Evolutionary conservation across 768 basidiomycete genomes (phyloP).

Genomic region (Termitomyces sp.): DNA sequence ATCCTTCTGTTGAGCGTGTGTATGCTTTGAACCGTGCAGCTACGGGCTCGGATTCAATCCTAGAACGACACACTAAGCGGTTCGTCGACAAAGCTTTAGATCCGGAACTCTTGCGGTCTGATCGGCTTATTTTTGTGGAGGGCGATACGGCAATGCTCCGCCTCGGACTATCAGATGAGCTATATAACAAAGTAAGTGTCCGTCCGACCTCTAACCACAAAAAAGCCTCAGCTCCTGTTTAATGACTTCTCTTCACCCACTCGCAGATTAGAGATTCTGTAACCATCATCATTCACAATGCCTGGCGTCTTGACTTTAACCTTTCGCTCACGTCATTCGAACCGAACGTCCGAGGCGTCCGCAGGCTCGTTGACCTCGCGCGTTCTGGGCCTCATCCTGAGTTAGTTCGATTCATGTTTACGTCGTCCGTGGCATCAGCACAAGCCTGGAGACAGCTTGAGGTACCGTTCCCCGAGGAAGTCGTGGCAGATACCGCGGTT

Average conservation of each 20-base stretch:
- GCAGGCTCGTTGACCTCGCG: conserved; percentile 38
- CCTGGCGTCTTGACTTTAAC: conserved; percentile 42
- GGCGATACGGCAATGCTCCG: conserved; percentile 21
- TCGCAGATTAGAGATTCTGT: conserved; percentile 25
- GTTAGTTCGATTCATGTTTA: conserved; percentile 30
- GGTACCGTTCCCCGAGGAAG: conserved; percentile 29
- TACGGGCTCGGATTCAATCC: conserved; percentile 2
- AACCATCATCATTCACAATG: conserved; percentile 33
- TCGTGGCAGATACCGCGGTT: conserved; percentile 21
- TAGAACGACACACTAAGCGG: conserved; percentile 13
- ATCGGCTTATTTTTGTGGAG: conserved; percentile 28
- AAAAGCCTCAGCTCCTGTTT: too few species aligned
- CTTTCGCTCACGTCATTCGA: conserved; percentile 46
- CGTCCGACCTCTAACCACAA: background rate
- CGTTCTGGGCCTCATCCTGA: conserved; percentile 19
- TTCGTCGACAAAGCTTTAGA: conserved; percentile 24
- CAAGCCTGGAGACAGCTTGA: conserved; percentile 22
- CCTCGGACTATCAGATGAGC: conserved; percentile 22
- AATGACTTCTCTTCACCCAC: background rate
- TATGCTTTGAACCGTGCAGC: conserved; percentile 16
- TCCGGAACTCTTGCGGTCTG: conserved; percentile 16
- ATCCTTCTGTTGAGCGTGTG: conserved; percentile 8
- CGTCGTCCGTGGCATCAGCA: conserved; percentile 31
- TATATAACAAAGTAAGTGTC: conserved; percentile 16
- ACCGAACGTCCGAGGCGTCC: conserved; percentile 37